Conservation (phyloP, 805 yeast genomes). For the Cyberlindnera suaveolens region DNA sequence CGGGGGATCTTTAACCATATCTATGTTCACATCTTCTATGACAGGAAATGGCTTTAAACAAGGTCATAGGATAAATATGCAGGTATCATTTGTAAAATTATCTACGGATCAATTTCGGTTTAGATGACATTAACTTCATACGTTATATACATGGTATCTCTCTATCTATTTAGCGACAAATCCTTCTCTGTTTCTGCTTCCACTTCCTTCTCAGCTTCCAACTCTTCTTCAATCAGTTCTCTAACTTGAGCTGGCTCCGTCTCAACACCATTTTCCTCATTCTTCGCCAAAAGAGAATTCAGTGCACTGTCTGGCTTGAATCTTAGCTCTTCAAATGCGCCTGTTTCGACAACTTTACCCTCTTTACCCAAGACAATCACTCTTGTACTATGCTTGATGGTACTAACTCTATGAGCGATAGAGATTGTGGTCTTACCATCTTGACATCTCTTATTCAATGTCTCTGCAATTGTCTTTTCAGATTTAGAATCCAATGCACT, state of each 20-base stretch:
- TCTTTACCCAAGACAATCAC: constrained; percentile 71
- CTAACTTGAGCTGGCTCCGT: constrained; percentile 6
- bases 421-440: constrained; percentile 71
- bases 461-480: constrained; percentile 77
- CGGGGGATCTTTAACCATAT: too few species aligned
- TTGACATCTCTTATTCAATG: constrained; percentile 48
- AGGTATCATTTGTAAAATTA: too few species aligned
- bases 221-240: constrained; percentile 1
- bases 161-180: constrained; percentile 12
- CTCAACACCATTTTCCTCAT: constrained; percentile 13
- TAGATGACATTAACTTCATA: too few species aligned
- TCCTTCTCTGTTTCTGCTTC: constrained; percentile 8
- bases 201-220: constrained; percentile 5
- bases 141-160: neutral
- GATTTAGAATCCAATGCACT: constrained; percentile 88
- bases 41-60: too few species aligned
- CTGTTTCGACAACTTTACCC: constrained; percentile 73
- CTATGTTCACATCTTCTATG: too few species aligned
- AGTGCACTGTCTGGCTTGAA: constrained; percentile 30
- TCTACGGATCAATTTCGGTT: too few species aligned
- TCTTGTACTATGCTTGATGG: constrained; percentile 76
- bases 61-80: too few species aligned
- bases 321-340: constrained; percentile 48
- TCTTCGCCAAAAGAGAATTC: constrained; percentile 29
- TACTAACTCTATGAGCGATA: constrained; percentile 86